A percentile compares a stretch with the other conserved stretches of the same genome.
phyloP scores from a whole-genome alignment of 495 filamentous ascomycete species.

The Sabuloglossum arenarium region DNA sequence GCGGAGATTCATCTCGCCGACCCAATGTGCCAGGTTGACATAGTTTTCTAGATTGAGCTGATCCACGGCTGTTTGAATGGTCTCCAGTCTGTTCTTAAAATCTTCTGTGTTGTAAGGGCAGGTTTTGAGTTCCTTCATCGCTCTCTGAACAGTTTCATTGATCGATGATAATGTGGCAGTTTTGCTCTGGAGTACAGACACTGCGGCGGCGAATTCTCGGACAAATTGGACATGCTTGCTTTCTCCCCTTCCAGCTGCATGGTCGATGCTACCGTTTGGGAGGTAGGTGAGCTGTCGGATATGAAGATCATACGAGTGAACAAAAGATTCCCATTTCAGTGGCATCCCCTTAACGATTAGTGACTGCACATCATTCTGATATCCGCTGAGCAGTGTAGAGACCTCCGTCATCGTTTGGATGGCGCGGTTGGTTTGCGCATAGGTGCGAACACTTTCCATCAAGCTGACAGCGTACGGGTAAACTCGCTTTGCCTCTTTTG shows the following conservation, averaged over 20 bases:
- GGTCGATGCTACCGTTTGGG: constrained; percentile 38
- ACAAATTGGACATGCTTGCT: constrained; percentile 94
- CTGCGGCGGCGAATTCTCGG: constrained; percentile 68
- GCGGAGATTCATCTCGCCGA: constrained; percentile 58
- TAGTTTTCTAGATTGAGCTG: constrained; percentile 91
- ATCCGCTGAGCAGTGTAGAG: constrained; percentile 67
- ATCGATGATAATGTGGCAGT: constrained; percentile 56
- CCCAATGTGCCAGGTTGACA: constrained; percentile 77
- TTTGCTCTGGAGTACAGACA: constrained; percentile 72
- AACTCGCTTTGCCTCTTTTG: constrained; percentile 89
- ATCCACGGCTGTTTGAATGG: constrained; percentile 75
- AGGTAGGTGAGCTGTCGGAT: constrained; percentile 44
- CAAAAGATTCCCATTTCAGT: constrained; percentile 89
- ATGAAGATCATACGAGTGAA: constrained; percentile 86
- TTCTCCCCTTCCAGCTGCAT: constrained; percentile 38
- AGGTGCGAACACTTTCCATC: constrained; percentile 90
- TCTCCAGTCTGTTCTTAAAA: constrained; percentile 62
- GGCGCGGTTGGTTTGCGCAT: constrained; percentile 63
- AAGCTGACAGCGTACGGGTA: constrained; percentile 94
- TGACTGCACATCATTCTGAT: constrained; percentile 66
- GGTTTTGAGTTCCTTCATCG: constrained; percentile 58
- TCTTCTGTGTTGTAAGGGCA: constrained; percentile 58
- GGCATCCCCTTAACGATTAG: constrained; percentile 72
- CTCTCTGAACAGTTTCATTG: constrained; percentile 64
- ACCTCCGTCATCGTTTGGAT: constrained; percentile 72